Base-by-base conservation (phyloP, 306 rosid species). In the Quillaja saponaria region DNA sequence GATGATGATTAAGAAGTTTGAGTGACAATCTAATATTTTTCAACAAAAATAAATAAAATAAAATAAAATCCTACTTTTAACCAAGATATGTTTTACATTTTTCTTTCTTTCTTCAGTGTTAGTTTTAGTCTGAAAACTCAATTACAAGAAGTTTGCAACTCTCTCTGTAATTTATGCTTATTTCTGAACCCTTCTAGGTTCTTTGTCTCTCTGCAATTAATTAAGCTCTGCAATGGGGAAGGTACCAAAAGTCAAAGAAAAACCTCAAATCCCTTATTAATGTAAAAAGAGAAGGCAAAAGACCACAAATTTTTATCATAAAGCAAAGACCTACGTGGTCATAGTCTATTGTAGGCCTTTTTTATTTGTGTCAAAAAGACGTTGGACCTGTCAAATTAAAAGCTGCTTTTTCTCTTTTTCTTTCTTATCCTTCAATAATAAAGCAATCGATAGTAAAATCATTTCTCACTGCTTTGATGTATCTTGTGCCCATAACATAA, bases 391-490 rank as follows among this genome's bases (percentile, higher is more conserved):
- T 66, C 66, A 35, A 25, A 55, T 69, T n/a, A 10, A 17, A 37
- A 34, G 28, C 35, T 49, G 52, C 70, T 37, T 83, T 55, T 71
- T 68, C 19, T 39, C 37, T 31, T 47, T 81, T 70, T 71, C 38
- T 18, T 64, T 67, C 67, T 40, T 17, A 64, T 38, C 68, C 31
- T 64, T 85, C 87, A 88, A 88, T 88, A 87, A 83, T 81, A 77
- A 66, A 76, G 81, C 81, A 85, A 79, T 88, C 73, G 88, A 88
- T 83, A 81, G 78, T 81, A 67, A 77, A 85, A 85, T 88, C 83
- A 88, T 88, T 81, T 82, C 76, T 66, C 78, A 59, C 82, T 50
- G 17, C 58, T 15, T 7, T 44, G 40, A 34, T 13, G 41, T 58
- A 55, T 63, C 17, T 41, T 57, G 37, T 50, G 49, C 68, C 68